phyloP scores from a whole-genome alignment of 164 flowering plant species.

The Magnolia kwangsiensis region DNA sequence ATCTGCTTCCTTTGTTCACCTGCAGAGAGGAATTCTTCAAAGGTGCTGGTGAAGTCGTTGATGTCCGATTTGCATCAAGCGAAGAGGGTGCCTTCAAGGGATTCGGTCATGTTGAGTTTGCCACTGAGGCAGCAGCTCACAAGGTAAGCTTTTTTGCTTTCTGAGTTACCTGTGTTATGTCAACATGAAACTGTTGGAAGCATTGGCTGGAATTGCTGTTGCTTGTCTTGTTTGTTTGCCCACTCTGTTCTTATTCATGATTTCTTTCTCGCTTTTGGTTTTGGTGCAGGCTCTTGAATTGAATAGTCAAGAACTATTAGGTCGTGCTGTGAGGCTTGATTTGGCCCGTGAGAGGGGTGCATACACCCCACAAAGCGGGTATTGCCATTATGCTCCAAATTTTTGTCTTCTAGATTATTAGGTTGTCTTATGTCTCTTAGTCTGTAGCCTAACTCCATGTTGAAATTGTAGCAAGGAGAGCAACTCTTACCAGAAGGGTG shows the following conservation, averaged over 20 bases:
- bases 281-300: conserved; percentile 56
- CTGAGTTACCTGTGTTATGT: background rate
- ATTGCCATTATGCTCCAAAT: background rate
- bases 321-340: conserved; percentile 66
- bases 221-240: background rate
- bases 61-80: conserved; percentile 54
- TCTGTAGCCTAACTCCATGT: background rate
- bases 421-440: background rate
- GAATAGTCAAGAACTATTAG: conserved; percentile 47
- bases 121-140: conserved; percentile 55
- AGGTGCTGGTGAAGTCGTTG: conserved; percentile 59
- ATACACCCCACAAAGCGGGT: conserved; percentile 58
- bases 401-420: background rate
- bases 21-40: conserved; percentile 67
- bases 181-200: background rate
- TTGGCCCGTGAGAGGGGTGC: conserved; percentile 66
- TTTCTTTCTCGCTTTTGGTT: background rate
- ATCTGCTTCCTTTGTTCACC: background rate
- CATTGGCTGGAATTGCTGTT: background rate
- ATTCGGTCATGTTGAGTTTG: conserved; percentile 89
- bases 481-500: conserved; percentile 50
- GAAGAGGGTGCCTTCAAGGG: conserved; percentile 62
- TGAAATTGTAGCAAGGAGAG: conserved; percentile 32
- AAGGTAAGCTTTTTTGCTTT: conserved; percentile 35
- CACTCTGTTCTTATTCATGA: background rate